A percentile compares a stretch with the other conserved stretches of the same genome.
These are phyloP conservation scores for Fraxinus angustifolia DNA, from an alignment of 305 asterid species.

Conservation along the genomic window DNA sequence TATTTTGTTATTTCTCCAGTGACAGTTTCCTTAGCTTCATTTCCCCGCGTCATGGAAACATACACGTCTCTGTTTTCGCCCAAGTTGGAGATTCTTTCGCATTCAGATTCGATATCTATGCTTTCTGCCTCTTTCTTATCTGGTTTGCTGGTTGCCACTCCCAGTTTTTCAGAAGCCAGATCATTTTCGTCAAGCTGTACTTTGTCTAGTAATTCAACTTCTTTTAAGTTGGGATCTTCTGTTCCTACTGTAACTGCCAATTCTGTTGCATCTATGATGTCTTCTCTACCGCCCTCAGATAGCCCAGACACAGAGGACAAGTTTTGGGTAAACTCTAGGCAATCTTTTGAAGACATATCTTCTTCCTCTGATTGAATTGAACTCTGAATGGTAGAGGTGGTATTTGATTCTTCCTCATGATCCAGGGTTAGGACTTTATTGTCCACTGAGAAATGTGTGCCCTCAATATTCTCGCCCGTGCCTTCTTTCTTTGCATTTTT, in stretches of 20 bases:
- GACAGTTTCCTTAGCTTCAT: background rate
- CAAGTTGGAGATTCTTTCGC: background rate
- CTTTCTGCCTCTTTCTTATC: background rate
- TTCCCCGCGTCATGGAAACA: background rate
- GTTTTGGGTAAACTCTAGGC: background rate
- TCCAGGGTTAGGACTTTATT: background rate
- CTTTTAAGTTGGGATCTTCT: constrained; percentile 8
- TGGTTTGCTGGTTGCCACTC: background rate
- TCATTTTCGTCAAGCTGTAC: background rate
- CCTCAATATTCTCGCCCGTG: constrained; percentile 6
- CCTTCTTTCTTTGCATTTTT: background rate
- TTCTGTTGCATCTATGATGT: background rate
- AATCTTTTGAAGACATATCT: background rate
- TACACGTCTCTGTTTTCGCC: background rate
- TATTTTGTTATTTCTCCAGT: background rate
- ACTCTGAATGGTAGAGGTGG: background rate
- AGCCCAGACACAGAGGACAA: background rate
- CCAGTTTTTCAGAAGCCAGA: background rate
- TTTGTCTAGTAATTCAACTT: background rate
- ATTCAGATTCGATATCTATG: background rate
- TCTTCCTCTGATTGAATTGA: background rate
- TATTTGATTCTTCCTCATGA: background rate
- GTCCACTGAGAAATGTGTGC: background rate
- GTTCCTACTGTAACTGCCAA: background rate
- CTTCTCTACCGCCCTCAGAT: background rate